A percentile compares a stretch with the other conserved stretches of the same genome.
Evolutionary conservation across 176 grass and related monocot species (phyloP).

Genomic region (Sorghum bicolor): DNA sequence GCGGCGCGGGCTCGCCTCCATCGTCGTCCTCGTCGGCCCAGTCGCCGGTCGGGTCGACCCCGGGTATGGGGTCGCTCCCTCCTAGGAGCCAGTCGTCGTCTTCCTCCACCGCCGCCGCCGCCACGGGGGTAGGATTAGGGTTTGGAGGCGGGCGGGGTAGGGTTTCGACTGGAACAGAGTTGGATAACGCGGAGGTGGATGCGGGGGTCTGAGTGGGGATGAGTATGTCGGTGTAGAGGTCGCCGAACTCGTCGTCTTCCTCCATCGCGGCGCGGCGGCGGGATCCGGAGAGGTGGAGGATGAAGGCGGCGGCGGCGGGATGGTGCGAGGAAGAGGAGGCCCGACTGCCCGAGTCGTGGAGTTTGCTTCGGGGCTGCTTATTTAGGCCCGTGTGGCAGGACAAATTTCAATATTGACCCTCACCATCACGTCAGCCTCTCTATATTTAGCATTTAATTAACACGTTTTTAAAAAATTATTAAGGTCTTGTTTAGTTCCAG

Average conservation of each 20-base stretch:
- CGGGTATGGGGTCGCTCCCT: constrained; percentile 37
- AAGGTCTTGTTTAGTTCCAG: too few species aligned
- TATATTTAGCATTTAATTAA: too few species aligned
- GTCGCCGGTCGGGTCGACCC: constrained; percentile 59
- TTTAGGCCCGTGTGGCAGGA: background rate
- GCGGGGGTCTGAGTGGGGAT: constrained; percentile 3
- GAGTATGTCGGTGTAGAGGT: constrained; percentile 87
- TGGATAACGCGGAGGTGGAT: constrained; percentile 3
- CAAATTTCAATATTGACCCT: background rate
- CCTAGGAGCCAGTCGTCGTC: constrained; percentile 83
- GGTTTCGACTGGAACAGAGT: background rate
- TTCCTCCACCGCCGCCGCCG: constrained; percentile 9
- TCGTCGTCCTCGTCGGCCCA: constrained; percentile 69
- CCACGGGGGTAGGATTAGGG: constrained; percentile 25
- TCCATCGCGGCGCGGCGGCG: constrained; percentile 59
- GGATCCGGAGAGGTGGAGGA: constrained; percentile 14
- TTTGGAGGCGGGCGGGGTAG: constrained; percentile 3
- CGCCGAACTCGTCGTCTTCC: constrained; percentile 95
- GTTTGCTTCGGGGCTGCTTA: background rate
- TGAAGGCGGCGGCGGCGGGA: constrained; percentile 36
- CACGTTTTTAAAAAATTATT: too few species aligned
- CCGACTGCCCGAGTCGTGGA: background rate
- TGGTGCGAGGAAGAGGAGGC: background rate
- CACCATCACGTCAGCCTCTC: too few species aligned
- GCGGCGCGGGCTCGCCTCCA: background rate